Conservation (phyloP, 83 land plant species). For the Diphasiastrum complanatum region DNA sequence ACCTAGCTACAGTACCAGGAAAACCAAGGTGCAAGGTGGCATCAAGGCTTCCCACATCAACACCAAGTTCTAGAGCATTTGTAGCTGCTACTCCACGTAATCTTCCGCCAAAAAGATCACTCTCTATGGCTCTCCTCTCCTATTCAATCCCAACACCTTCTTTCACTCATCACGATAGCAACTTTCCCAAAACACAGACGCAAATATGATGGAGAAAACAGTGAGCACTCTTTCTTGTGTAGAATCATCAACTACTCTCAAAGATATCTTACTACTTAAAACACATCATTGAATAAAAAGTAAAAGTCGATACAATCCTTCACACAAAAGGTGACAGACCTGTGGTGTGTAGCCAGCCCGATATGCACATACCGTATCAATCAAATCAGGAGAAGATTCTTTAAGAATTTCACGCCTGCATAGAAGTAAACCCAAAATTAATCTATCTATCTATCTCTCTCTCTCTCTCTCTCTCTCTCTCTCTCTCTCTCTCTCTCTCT, state of each 20-base stretch:
- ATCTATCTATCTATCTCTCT: no score
- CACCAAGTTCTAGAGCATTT: slow-evolving; percentile 94
- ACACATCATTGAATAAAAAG: not conserved
- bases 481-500: no score
- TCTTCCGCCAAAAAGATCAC: slow-evolving; percentile 78
- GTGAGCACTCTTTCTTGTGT: slow-evolving; percentile 1
- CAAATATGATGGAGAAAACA: slow-evolving; percentile 8
- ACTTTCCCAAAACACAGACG: not conserved
- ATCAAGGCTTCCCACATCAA: slow-evolving; percentile 95
- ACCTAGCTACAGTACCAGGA: slow-evolving; percentile 97
- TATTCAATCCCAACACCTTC: slow-evolving; percentile 25
- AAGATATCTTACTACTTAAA: not conserved
- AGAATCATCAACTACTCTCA: not conserved
- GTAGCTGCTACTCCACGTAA: slow-evolving; percentile 94
- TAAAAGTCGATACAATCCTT: not conserved
- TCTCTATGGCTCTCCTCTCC: slow-evolving; percentile 87
- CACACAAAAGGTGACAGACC: slow-evolving; percentile 37
- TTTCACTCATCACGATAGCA: not conserved
- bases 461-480: no score
- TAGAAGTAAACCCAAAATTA: slow-evolving; percentile 12
- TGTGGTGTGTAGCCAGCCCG: slow-evolving; percentile 85
- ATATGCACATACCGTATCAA: slow-evolving; percentile 61
- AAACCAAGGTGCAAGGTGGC: slow-evolving; percentile 96
- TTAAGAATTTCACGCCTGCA: slow-evolving; percentile 78
- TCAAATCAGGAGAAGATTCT: slow-evolving; percentile 57